A percentile compares a stretch with the other conserved stretches of the same genome.
phyloP scores from a whole-genome alignment of 345 rosid species.

The Camelina hispida region DNA sequence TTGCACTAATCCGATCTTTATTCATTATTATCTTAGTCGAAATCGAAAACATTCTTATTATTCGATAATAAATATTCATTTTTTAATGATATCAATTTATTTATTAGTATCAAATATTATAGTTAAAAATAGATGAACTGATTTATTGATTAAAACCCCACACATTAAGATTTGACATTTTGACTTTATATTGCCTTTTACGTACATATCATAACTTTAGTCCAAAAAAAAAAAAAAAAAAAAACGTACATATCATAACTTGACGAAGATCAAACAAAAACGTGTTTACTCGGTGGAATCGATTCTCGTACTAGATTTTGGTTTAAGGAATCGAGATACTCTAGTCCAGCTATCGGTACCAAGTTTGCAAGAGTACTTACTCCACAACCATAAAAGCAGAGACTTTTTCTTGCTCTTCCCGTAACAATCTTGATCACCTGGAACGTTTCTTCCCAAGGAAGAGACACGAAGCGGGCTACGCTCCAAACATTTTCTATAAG shows the following conservation, averaged over 20 bases:
- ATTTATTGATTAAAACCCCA: not conserved
- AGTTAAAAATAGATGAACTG: too few relatives aligned
- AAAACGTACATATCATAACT: not conserved
- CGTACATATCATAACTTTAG: too few relatives aligned
- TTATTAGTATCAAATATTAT: too few relatives aligned
- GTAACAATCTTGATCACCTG: constrained; percentile 22
- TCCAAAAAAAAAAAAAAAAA: too few relatives aligned
- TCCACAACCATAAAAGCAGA: constrained; percentile 35
- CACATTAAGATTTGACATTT: not conserved
- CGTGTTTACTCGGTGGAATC: constrained; percentile 23
- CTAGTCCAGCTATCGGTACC: constrained; percentile 22
- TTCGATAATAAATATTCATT: too few relatives aligned
- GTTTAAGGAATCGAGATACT: constrained; percentile 22
- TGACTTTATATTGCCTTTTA: not conserved
- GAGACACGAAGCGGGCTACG: constrained; percentile 29
- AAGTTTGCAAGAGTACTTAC: constrained; percentile 41
- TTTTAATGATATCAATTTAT: too few relatives aligned
- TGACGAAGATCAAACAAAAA: not conserved
- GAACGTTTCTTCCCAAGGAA: constrained; percentile 20
- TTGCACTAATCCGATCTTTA: too few relatives aligned
- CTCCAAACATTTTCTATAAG: constrained; percentile 39
- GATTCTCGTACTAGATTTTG: constrained; percentile 19
- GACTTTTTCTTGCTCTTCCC: constrained; percentile 24
- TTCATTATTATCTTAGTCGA: too few relatives aligned
- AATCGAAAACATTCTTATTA: too few relatives aligned